These are phyloP conservation scores for Purpureocillium takamizusanense DNA, from an alignment of 2,329 filamentous ascomycete species.

Conservation along the genomic window DNA sequence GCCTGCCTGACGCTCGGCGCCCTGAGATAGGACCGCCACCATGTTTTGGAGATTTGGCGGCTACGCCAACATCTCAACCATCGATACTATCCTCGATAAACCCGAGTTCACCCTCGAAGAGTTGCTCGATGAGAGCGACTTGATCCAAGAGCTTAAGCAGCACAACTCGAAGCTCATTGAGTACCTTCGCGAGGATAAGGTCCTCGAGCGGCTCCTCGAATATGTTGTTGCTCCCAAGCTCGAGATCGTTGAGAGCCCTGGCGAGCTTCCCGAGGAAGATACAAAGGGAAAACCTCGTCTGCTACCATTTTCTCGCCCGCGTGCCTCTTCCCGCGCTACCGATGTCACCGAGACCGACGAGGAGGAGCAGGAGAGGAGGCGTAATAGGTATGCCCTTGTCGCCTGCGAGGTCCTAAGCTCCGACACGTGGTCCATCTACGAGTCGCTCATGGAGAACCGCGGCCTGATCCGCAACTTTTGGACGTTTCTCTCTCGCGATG, in stretches of 20 bases:
- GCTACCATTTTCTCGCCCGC: constrained; percentile 40
- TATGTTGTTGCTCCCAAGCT: constrained; percentile 81
- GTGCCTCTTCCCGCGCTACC: constrained; percentile 42
- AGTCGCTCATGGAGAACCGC: constrained; percentile 81
- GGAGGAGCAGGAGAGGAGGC: constrained; percentile 81
- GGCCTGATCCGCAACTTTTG: constrained; percentile 76
- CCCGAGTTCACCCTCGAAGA: constrained; percentile 93
- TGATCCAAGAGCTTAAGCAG: constrained; percentile 96
- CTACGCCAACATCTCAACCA: constrained; percentile 93
- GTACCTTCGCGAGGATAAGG: constrained; percentile 79
- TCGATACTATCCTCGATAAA: constrained; percentile 95
- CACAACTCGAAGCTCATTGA: constrained; percentile 97
- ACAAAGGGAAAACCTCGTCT: constrained; percentile 35
- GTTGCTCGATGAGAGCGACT: constrained; percentile 87
- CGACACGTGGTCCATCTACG: constrained; percentile 94
- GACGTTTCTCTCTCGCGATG: constrained; percentile 76
- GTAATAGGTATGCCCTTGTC: constrained; percentile 88
- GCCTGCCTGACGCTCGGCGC: constrained; percentile 19
- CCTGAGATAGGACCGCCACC: constrained; percentile 38
- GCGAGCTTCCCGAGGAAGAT: constrained; percentile 41
- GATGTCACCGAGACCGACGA: constrained; percentile 40
- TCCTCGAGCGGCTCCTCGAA: constrained; percentile 76
- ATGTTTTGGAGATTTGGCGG: constrained; percentile 99
- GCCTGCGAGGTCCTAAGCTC: constrained; percentile 89
- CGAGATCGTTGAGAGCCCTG: constrained; percentile 43